Base-by-base conservation (phyloP, 257 asterid species). In the Jacaranda mimosifolia region DNA sequence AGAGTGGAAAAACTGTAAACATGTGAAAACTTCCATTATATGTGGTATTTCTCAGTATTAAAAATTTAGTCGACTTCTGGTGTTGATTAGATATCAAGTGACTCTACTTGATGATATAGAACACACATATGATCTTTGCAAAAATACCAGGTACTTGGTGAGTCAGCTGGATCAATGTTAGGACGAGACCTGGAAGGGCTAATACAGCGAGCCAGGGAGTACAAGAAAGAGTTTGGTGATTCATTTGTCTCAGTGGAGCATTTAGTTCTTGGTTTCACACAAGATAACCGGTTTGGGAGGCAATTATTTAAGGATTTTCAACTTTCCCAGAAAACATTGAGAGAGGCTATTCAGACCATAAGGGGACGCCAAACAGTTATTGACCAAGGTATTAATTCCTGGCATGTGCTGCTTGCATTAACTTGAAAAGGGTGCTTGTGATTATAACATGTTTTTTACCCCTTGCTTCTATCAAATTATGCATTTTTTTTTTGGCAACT, bases 161-260 rank as follows among this genome's bases (percentile, higher is more conserved):
- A 92, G 45, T 72, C 98, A 46, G 87, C 94, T 82, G 98, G 98
- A 69, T 86, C 97, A 14, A 91, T 96, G 97, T 67, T 96, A 65
- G 99, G 99, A 43, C 85, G 97, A 58, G 98, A 93, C 71, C 80
- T 96, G 76, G 97, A 93, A 81, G 91, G 85, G 26, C 83, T 96
- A 75, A 85, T 96, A 67, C 95, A 89, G 85, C 88, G 97, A 70
- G 99, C 98, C 55, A 88, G 97, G 86, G 94, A 92, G 49, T 85
- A 73, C 85, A 93, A 87, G 90, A 96, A 90, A 86, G 97, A 93
- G 64, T 91, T 85, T 45, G 90, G 92, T 46, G 99, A 96, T 88
- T 91, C 98, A 36, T 93, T 80, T 84, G 87, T 96, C 55, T 91
- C 99, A 3, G 97, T 91, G 64, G 99, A 96, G 85, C 99, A 96